Evolutionary conservation across 192 early-diverging fungal genomes (phyloP).

Genomic region (Chytriomyces sp.): DNA sequence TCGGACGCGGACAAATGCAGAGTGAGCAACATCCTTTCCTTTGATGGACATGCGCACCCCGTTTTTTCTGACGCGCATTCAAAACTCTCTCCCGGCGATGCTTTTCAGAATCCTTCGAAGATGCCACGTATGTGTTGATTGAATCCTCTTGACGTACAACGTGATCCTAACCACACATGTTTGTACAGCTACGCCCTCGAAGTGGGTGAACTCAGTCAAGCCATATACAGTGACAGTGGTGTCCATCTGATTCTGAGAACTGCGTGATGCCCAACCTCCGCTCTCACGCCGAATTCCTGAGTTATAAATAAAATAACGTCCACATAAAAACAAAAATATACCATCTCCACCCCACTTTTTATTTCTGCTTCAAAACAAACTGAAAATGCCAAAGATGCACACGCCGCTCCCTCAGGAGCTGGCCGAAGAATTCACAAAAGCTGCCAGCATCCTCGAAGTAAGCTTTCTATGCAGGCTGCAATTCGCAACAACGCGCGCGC

Average conservation of each 20-base stretch:
- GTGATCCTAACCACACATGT: neutral
- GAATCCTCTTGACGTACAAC: neutral
- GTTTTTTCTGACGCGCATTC: conserved; percentile 18
- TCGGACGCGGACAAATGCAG: conserved; percentile 91
- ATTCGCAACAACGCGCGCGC: conserved; percentile 28
- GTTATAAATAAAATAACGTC: no score
- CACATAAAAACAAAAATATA: no score
- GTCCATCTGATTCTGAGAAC: conserved; percentile 93
- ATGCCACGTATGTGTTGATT: conserved; percentile 61
- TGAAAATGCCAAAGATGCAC: conserved; percentile 44
- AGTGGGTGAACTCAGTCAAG: conserved; percentile 81
- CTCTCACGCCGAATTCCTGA: no score
- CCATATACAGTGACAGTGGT: conserved; percentile 88
- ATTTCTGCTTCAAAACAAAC: no score
- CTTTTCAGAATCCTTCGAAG: conserved; percentile 75
- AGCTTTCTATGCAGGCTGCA: neutral
- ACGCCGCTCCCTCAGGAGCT: conserved; percentile 67
- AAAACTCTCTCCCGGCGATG: neutral
- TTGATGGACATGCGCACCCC: neutral
- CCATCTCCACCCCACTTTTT: no score
- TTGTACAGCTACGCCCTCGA: conserved; percentile 68
- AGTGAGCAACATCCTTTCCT: conserved; percentile 30
- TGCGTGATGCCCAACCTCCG: conserved; percentile 52
- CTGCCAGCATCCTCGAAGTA: conserved; percentile 64
- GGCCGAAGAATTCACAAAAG: conserved; percentile 64